Base-by-base conservation (phyloP, 345 rosid genomes). In the Citrus medica region DNA sequence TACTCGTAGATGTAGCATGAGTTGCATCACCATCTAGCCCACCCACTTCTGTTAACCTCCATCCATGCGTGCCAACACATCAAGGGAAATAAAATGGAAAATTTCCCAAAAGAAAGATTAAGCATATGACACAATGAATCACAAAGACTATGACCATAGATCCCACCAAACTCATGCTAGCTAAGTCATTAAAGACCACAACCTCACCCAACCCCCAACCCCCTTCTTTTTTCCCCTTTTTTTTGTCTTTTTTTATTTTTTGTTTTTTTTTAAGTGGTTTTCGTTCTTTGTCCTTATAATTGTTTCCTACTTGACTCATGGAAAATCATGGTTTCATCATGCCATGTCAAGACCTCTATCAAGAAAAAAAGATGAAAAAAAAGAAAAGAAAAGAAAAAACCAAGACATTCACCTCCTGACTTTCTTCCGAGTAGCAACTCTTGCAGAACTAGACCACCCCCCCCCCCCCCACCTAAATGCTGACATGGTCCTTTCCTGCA, bases 151-250 rank as follows among this genome's bases (percentile, higher is more conserved):
- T 28, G 16, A 51, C 59, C 42, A 32, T 61, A 19, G 38, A 61
- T 61, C 37, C 68, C 53, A 63, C 62, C 28, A 27, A 79, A 74
- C 76, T 76, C 84, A 72, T 77, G 76, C 58, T 67, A 17, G n/a
- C 75, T 9, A 70, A 60, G 77, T 78, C 71, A 33, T 76, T 25
- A 37, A 56, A 59, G 12, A 5, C 3, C 51, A 46, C 51, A 46
- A 12, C 4, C 16, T 4, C 48, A 42, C 48, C 14, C 51, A 42
- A 10, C 16, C 16, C 51, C 72, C 28, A 1, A 5, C 22, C 40
- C 13, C 6, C 32, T 37, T 38, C 55, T 16, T 12, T 4, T 46
- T 35, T 14, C 19, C 9, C 22, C 64, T 21, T 3, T 1, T 1
- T 2, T 19, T n/a, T 55, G 8, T 67, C 8, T 60, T 56, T 46